Conservation (phyloP, 2,329 filamentous ascomycete genomes). For the Aspergillus sclerotialis region DNA sequence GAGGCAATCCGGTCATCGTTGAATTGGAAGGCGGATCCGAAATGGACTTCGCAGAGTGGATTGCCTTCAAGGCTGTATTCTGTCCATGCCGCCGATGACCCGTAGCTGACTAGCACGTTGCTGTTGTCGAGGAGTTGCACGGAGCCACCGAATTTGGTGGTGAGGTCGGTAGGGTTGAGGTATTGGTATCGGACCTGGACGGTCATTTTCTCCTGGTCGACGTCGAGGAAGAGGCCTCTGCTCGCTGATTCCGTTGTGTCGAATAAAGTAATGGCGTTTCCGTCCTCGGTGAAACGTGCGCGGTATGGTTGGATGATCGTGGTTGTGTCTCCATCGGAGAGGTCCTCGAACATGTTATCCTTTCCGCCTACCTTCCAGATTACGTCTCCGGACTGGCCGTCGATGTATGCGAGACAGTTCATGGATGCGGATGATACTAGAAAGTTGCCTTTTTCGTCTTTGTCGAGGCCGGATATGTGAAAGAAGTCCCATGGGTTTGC, state of each 20-base stretch:
- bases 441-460: conserved; percentile 40
- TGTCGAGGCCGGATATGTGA: conserved; percentile 50
- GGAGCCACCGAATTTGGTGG: conserved; percentile 38
- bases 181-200: conserved; percentile 36
- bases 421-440: conserved; percentile 36
- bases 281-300: conserved; percentile 35
- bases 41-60: conserved; percentile 48
- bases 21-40: conserved; percentile 26
- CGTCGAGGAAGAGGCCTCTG: conserved; percentile 39
- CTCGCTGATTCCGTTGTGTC: conserved; percentile 32
- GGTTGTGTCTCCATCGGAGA: conserved; percentile 36
- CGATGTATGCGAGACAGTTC: conserved; percentile 33
- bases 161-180: conserved; percentile 30
- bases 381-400: conserved; percentile 38
- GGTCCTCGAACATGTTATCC: conserved; percentile 35
- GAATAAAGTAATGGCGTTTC: conserved; percentile 31
- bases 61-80: conserved; percentile 42
- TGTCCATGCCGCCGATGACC: conserved; percentile 43
- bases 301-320: conserved; percentile 49
- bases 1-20: conserved; percentile 34
- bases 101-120: conserved; percentile 46
- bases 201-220: conserved; percentile 38
- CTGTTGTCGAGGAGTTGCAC: conserved; percentile 36
- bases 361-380: conserved; percentile 48
- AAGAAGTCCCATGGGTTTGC: conserved; percentile 45